phyloP scores from a whole-genome alignment of 331 rosid species.

The Ulmus americana region DNA sequence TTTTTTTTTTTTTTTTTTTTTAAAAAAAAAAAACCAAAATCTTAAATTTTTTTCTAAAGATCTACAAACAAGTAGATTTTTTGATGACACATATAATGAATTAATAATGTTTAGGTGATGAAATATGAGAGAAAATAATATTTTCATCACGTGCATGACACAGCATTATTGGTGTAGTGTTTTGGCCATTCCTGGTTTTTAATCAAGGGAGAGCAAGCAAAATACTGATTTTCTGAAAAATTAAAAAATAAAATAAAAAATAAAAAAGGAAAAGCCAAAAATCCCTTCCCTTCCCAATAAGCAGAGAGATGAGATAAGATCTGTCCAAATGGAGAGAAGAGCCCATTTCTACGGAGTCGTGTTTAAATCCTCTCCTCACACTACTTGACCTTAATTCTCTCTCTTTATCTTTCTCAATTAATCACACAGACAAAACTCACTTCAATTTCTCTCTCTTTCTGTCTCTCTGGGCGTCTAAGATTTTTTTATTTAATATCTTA shows the following conservation, averaged over 20 bases:
- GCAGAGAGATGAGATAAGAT: conserved; percentile 52
- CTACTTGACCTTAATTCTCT: conserved; percentile 12
- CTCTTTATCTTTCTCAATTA: conserved; percentile 20
- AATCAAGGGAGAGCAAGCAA: conserved; percentile 23
- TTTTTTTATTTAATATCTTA: no score
- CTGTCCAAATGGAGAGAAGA: conserved; percentile 47
- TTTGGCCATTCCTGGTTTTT: conserved; percentile 43
- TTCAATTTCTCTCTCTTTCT: conserved; percentile 10
- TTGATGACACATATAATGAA: background rate
- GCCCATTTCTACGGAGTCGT: conserved; percentile 36
- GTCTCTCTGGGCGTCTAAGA: conserved; percentile 28
- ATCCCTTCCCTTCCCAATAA: conserved; percentile 60
- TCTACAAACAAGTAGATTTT: no score
- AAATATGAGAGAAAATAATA: conserved; percentile 16
- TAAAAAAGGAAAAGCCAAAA: conserved; percentile 24
- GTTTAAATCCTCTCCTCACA: conserved; percentile 76
- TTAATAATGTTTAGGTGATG: background rate
- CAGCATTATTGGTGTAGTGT: conserved; percentile 54
- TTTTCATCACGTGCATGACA: conserved; percentile 54
- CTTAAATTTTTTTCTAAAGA: no score
- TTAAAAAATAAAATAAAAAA: background rate
- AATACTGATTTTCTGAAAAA: conserved; percentile 10
- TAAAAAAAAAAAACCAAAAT: no score
- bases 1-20: no score
- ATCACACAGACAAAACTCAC: conserved; percentile 7